Percentiles rank a stretch among this genome's conserved stretches.
Evolutionary conservation across 441 rosid genomes (phyloP).

Genomic region (Croton setiger): DNA sequence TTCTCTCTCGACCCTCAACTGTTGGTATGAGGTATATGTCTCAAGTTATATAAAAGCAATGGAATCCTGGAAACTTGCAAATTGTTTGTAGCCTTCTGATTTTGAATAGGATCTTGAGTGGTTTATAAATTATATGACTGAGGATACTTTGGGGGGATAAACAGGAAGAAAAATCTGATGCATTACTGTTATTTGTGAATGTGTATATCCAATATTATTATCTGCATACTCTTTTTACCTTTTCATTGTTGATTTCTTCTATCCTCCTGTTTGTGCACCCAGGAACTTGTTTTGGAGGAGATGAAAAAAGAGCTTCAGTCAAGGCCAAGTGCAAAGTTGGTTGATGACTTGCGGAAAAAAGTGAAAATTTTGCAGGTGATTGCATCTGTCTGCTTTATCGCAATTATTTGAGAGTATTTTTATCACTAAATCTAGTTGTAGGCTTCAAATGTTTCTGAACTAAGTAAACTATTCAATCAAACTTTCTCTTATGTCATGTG

Average conservation of each 20-base stretch:
- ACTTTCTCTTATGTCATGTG: background rate
- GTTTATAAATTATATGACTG: background rate
- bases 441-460: slow-evolving; percentile 5
- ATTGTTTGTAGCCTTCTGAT: background rate
- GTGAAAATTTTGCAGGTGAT: slow-evolving; percentile 97
- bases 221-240: background rate
- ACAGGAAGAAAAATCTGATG: background rate
- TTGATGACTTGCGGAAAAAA: slow-evolving; percentile 95
- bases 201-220: background rate
- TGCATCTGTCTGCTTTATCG: background rate
- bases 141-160: background rate
- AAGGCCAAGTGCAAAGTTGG: slow-evolving; percentile 88
- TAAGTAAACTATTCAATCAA: background rate
- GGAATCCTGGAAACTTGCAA: background rate
- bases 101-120: background rate
- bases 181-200: background rate
- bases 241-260: background rate
- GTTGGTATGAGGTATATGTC: slow-evolving; percentile 1
- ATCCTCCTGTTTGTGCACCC: slow-evolving; percentile 19
- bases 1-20: background rate
- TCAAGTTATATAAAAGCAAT: background rate
- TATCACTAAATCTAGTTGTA: slow-evolving; percentile 13
- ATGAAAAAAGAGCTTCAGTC: slow-evolving; percentile 91
- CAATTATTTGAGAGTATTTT: background rate
- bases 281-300: slow-evolving; percentile 87